Evolutionary conservation across 2,329 filamentous ascomycete genomes (phyloP).

Genomic region (Colletotrichum sp.): DNA sequence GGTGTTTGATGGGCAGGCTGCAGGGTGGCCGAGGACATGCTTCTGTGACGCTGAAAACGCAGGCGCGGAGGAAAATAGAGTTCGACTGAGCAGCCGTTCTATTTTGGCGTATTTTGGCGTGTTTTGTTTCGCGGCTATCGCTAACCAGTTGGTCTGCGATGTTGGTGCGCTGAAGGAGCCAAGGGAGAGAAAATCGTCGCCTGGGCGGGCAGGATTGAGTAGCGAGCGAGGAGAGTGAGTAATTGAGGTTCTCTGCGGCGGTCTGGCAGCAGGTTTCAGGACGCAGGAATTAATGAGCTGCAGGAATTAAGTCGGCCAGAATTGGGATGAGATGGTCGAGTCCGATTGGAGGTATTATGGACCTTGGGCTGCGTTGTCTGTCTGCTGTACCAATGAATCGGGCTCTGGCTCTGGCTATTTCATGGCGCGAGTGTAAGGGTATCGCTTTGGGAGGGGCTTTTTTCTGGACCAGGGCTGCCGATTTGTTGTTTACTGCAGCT

Average conservation of each 20-base stretch:
- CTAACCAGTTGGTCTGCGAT: slow-evolving; percentile 8
- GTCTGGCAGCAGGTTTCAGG: slow-evolving; percentile 15
- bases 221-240: slow-evolving; percentile 2
- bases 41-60: slow-evolving; percentile 40
- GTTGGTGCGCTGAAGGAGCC: slow-evolving; percentile 10
- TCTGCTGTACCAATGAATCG: slow-evolving; percentile 37
- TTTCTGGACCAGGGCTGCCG: slow-evolving; percentile 24
- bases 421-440: slow-evolving; percentile 41
- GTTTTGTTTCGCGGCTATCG: slow-evolving; percentile 13
- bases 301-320: slow-evolving; percentile 20
- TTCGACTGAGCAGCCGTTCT: slow-evolving; percentile 7
- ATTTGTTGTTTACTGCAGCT: slow-evolving; percentile 36
- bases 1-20: slow-evolving; percentile 62
- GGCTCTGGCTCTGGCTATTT: slow-evolving; percentile 38
- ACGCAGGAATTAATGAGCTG: slow-evolving; percentile 18
- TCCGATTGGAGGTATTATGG: slow-evolving; percentile 19
- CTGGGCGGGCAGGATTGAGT: slow-evolving; percentile 2
- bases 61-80: slow-evolving; percentile 2
- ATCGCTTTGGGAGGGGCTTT: neutral
- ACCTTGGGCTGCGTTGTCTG: slow-evolving; percentile 5
- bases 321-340: slow-evolving; percentile 14
- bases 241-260: neutral
- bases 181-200: slow-evolving; percentile 11
- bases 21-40: slow-evolving; percentile 66
- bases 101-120: slow-evolving; percentile 17